Percentiles rank a stretch among this genome's conserved stretches.
These are phyloP conservation scores for Ceratocystis colombiana DNA, from an alignment of 2,329 filamentous ascomycete genomes.

Conservation along the genomic window DNA sequence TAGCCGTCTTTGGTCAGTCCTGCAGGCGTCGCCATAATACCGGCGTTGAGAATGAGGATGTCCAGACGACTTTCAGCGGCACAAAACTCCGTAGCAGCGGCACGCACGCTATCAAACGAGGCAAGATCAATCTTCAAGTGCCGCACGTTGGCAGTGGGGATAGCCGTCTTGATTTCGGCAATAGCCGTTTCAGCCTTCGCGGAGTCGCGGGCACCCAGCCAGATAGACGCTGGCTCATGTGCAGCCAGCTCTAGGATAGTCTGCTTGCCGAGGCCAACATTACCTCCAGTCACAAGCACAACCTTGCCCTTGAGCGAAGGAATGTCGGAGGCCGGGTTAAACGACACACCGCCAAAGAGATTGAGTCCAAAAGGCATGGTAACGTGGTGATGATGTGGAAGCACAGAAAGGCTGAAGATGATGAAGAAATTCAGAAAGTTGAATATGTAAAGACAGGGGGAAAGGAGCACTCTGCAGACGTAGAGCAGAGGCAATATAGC, in stretches of 20 bases:
- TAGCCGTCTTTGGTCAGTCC: constrained; percentile 35
- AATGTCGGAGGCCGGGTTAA: constrained; percentile 37
- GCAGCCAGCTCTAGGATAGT: constrained; percentile 36
- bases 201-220: constrained; percentile 38
- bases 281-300: constrained; percentile 38
- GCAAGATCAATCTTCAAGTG: constrained; percentile 33
- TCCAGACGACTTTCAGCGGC: constrained; percentile 30
- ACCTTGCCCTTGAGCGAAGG: constrained; percentile 40
- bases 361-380: constrained; percentile 25
- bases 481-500: not conserved
- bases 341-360: constrained; percentile 25
- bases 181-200: constrained; percentile 33
- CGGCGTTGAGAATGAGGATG: constrained; percentile 40
- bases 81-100: constrained; percentile 33
- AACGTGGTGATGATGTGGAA: constrained; percentile 20
- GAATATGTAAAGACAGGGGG: constrained; percentile 1
- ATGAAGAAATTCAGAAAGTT: constrained; percentile 9
- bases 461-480: not conserved
- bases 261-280: constrained; percentile 34
- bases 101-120: constrained; percentile 33
- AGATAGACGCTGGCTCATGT: constrained; percentile 36
- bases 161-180: constrained; percentile 17
- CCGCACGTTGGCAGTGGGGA: constrained; percentile 29
- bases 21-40: constrained; percentile 34
- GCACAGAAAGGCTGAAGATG: constrained; percentile 19